Percentiles rank a stretch among this genome's conserved stretches.
Evolutionary conservation across 345 rosid genomes (phyloP).

Genomic region (Fremontodendron californicum): DNA sequence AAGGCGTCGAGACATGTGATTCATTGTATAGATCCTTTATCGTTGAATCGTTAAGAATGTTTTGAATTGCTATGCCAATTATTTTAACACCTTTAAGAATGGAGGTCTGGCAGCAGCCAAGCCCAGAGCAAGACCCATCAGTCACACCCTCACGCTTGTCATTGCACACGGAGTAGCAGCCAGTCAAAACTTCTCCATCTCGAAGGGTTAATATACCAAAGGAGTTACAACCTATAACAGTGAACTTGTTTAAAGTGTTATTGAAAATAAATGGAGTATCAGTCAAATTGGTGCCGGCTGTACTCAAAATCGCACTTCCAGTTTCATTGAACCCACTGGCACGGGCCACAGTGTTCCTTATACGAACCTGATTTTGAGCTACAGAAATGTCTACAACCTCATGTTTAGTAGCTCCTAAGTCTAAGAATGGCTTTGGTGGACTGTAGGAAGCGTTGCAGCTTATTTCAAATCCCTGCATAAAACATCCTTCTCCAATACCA

Average conservation of each 20-base stretch:
- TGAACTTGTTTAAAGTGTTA: neutral
- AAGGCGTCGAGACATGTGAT: neutral
- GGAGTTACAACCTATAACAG: constrained; percentile 13
- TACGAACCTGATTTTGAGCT: too few species aligned
- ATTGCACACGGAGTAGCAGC: neutral
- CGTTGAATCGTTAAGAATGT: neutral
- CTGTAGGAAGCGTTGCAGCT: constrained; percentile 11
- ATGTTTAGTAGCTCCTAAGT: too few species aligned
- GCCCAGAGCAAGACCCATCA: neutral
- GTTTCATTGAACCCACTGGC: neutral
- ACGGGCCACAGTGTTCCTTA: neutral
- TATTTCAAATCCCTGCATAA: neutral
- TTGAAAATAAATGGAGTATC: neutral
- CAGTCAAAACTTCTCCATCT: neutral
- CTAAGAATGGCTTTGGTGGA: too few species aligned
- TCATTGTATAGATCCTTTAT: neutral
- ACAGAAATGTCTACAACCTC: too few species aligned
- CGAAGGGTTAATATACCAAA: neutral
- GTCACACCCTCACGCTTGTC: neutral
- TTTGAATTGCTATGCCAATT: neutral
- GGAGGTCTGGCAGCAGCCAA: constrained; percentile 5
- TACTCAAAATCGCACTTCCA: neutral
- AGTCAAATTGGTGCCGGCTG: neutral
- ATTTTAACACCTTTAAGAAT: neutral
- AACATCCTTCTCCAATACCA: constrained; percentile 7